phyloP scores from a whole-genome alignment of 1,284 basidiomycete genomes.

The Phellopilus nigrolimitatus region DNA sequence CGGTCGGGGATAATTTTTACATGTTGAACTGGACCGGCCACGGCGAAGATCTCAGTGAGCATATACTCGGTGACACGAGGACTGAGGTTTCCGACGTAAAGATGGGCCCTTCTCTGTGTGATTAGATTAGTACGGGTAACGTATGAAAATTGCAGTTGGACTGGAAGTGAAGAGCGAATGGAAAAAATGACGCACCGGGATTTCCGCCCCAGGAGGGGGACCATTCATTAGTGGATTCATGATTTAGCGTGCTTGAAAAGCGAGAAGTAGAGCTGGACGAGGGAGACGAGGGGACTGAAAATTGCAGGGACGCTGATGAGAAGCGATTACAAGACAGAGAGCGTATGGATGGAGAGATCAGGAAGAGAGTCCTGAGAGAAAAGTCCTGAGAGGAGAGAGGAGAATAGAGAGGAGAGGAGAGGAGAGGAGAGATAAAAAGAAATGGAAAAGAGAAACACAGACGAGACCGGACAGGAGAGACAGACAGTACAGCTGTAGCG shows the following conservation, averaged over 20 bases:
- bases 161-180: not conserved
- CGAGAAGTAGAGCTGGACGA: slow-evolving; percentile 30
- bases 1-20: slow-evolving; percentile 99
- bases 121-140: not conserved
- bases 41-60: slow-evolving; percentile 94
- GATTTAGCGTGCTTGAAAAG: slow-evolving; percentile 45
- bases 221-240: slow-evolving; percentile 65
- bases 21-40: slow-evolving; percentile 91
- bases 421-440: slow-evolving; percentile 40
- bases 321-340: slow-evolving; percentile 31
- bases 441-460: slow-evolving; percentile 22
- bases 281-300: slow-evolving; percentile 36
- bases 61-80: slow-evolving; percentile 92
- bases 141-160: not conserved
- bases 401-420: slow-evolving; percentile 40
- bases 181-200: slow-evolving; percentile 52
- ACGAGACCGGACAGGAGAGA: slow-evolving; percentile 21
- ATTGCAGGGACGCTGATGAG: slow-evolving; percentile 29
- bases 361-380: slow-evolving; percentile 24
- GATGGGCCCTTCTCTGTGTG: slow-evolving; percentile 77
- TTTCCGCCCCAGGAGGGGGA: slow-evolving; percentile 62
- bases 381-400: slow-evolving; percentile 28
- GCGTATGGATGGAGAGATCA: slow-evolving; percentile 35
- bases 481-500: slow-evolving; percentile 17
- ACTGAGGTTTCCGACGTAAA: slow-evolving; percentile 96